A percentile compares a stretch with the other conserved stretches of the same genome.
Evolutionary conservation across 495 filamentous ascomycete species (phyloP).

Genomic region (Aspergillus nidulans): DNA sequence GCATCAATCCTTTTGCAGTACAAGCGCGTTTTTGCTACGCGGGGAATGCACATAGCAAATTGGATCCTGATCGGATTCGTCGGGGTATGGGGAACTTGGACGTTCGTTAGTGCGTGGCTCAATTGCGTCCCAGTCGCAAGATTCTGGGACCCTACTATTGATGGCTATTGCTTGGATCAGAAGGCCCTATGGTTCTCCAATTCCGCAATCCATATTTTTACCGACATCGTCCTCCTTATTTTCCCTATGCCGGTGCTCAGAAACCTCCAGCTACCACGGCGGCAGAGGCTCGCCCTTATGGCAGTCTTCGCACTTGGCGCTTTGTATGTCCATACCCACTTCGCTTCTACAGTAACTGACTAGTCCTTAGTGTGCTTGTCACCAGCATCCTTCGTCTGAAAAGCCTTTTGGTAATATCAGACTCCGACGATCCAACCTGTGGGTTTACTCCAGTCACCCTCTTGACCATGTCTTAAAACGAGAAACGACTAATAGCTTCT

Average conservation of each 20-base stretch:
- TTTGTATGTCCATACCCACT: slow-evolving; percentile 32
- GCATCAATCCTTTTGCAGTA: slow-evolving; percentile 38
- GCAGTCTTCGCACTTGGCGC: slow-evolving; percentile 44
- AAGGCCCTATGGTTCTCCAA: slow-evolving; percentile 37
- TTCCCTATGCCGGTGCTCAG: slow-evolving; percentile 47
- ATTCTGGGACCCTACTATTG: slow-evolving; percentile 29
- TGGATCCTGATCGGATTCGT: slow-evolving; percentile 28
- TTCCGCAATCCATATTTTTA: slow-evolving; percentile 39
- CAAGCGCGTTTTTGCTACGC: slow-evolving; percentile 34
- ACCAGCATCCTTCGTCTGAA: slow-evolving; percentile 52
- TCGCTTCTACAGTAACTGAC: slow-evolving; percentile 10
- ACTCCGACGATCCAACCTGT: slow-evolving; percentile 47
- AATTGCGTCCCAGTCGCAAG: slow-evolving; percentile 33
- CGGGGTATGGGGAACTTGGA: slow-evolving; percentile 36
- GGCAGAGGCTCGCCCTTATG: slow-evolving; percentile 43
- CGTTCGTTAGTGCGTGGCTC: slow-evolving; percentile 31
- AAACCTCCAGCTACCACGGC: slow-evolving; percentile 38
- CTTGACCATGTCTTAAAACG: neutral
- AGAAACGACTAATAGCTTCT: neutral
- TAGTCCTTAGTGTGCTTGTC: slow-evolving; percentile 42
- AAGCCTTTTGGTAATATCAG: slow-evolving; percentile 39
- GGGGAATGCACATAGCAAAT: slow-evolving; percentile 37
- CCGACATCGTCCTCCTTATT: slow-evolving; percentile 44
- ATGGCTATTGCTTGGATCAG: slow-evolving; percentile 32
- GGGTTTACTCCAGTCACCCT: neutral